phyloP scores from a whole-genome alignment of 352 stramenopile species.

The Phytophthora sojae region DNA sequence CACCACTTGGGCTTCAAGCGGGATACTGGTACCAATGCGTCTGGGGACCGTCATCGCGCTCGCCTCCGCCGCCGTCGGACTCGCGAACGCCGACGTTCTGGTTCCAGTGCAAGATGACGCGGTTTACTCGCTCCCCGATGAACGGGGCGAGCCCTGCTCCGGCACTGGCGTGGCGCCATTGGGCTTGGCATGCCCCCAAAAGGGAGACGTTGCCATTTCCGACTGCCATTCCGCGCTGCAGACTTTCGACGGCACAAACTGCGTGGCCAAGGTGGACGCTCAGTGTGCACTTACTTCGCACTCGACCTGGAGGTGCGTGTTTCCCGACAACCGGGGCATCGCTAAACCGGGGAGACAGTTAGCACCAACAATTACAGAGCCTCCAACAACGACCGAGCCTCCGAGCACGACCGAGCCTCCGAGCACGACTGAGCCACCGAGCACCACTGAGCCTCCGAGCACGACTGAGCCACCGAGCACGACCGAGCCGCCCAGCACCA shows the following conservation, averaged over 20 bases:
- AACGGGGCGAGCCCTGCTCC: neutral
- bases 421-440: no score
- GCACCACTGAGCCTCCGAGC: no score
- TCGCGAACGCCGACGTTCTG: neutral
- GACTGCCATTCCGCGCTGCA: neutral
- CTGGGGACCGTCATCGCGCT: neutral
- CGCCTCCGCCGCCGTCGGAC: neutral
- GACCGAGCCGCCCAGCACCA: no score
- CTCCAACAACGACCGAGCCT: no score
- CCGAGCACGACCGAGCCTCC: no score
- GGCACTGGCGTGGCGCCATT: neutral
- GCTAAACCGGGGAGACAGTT: neutral
- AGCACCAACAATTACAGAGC: neutral
- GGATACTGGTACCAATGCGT: constrained; percentile 1
- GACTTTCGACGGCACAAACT: neutral
- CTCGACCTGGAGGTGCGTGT: neutral
- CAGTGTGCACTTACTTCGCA: neutral
- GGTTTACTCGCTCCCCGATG: neutral
- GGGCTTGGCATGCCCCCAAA: neutral
- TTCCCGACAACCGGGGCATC: neutral
- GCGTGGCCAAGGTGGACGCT: constrained; percentile 1
- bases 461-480: neutral
- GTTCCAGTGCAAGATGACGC: constrained; percentile 2
- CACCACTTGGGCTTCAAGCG: neutral
- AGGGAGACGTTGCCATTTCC: neutral